Base-by-base conservation (phyloP, 2,329 filamentous ascomycete genomes). In the Trichoderma sp. region DNA sequence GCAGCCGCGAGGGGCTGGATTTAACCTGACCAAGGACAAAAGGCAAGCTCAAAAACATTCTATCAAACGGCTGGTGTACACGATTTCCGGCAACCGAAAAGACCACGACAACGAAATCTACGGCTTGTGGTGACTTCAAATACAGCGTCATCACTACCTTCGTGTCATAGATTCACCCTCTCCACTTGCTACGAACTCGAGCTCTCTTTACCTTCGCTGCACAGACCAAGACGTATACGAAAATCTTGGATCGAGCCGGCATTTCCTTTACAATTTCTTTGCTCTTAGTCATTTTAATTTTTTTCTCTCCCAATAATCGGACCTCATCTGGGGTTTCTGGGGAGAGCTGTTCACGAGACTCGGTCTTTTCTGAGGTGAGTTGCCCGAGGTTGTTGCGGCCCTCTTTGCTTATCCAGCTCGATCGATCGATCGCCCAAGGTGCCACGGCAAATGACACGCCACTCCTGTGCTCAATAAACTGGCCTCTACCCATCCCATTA, bases 381-480 rank as follows among this genome's bases (percentile, higher is more conserved):
- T 35, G 64, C 32, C 64, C 64, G 39, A 59, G 4, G 39, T 59
- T 66, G 64, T 59, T 66, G 64, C 54, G 64, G 29, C 70, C 67
- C 42, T 71, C 70, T 72, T 67, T 64, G 60, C 60, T 74, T 67
- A 71, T 70, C 70, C 59, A 63, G 68, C 54, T 71, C 74, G 75
- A 76, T 77, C 76, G 76, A 77, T 77, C 76, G 76, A 77, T 77
- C 74, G 70, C 70, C 70, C 66, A 61, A 64, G 58, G 37, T 52
- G 29, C 65, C 54, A 54, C 63, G 61, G 29, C 73, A 73, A 77
- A 77, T 76, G 67, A 72, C 67, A 72, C 34, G 22, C 29, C 35
- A 22, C 27, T 65, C 35, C 27, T 65, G 8, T 56, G 10, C 39
- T 29, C 17, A 22, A 59, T 50, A 59, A 58, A 45, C 39, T 45